Evolutionary conservation across 768 basidiomycete species (phyloP).

Genomic region (Boletus rubescentipes): DNA sequence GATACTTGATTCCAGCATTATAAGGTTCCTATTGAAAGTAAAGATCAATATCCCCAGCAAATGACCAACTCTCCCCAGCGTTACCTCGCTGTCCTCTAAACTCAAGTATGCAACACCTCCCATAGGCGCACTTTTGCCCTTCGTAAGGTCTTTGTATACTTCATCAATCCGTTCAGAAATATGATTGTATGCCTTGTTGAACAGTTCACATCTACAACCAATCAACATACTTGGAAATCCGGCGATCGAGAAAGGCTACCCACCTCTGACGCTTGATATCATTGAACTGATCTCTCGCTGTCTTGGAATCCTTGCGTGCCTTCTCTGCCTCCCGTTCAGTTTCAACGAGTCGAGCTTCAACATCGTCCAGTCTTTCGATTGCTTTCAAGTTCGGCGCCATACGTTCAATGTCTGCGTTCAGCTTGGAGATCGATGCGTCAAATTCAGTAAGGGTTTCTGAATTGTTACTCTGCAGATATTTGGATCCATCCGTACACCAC

Average conservation of each 20-base stretch:
- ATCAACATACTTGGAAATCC: background rate
- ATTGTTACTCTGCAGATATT: slow-evolving; percentile 50
- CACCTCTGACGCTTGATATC: slow-evolving; percentile 82
- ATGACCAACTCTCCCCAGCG: slow-evolving; percentile 30
- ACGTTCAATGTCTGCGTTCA: slow-evolving; percentile 79
- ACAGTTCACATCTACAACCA: slow-evolving; percentile 64
- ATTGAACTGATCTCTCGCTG: slow-evolving; percentile 89
- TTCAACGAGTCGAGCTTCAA: slow-evolving; percentile 79
- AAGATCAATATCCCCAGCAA: slow-evolving; percentile 1
- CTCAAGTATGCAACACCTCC: slow-evolving; percentile 96
- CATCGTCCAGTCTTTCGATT: slow-evolving; percentile 84
- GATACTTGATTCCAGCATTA: slow-evolving; percentile 90
- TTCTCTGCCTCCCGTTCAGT: slow-evolving; percentile 93
- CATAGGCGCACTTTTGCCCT: slow-evolving; percentile 89
- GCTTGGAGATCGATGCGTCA: slow-evolving; percentile 68
- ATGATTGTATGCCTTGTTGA: slow-evolving; percentile 95
- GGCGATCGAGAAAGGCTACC: slow-evolving; percentile 12
- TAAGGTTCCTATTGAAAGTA: slow-evolving; percentile 68
- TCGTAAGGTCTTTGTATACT: slow-evolving; percentile 97
- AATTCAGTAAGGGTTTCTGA: slow-evolving; percentile 66
- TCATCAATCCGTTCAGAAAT: slow-evolving; percentile 93
- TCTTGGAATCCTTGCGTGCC: slow-evolving; percentile 85
- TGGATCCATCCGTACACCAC: background rate
- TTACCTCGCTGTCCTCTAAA: slow-evolving; percentile 92
- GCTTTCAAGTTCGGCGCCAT: slow-evolving; percentile 99